Conservation (phyloP, 2,329 filamentous ascomycete species). For the Metarhizium humberi region DNA sequence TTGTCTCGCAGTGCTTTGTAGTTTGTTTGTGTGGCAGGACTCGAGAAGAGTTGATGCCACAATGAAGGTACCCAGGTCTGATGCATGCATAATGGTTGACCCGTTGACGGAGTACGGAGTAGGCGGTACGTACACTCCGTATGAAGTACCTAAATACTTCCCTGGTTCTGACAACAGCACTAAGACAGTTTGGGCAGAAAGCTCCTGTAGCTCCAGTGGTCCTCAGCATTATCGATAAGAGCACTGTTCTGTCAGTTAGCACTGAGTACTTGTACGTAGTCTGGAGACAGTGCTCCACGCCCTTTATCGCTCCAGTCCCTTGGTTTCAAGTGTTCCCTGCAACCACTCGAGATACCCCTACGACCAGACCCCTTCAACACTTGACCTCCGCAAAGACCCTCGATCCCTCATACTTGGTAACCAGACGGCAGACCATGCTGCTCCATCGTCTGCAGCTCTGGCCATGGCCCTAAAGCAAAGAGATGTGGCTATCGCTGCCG, state of each 20-base stretch:
- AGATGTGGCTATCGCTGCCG: constrained; percentile 59
- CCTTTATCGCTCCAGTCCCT: background rate
- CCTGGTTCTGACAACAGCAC: no score
- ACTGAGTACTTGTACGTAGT: no score
- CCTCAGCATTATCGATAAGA: background rate
- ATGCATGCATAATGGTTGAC: no score
- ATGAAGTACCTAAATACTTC: no score
- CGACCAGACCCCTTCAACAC: background rate
- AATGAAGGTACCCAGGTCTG: no score
- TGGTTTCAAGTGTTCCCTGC: background rate
- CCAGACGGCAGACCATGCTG: constrained; percentile 23
- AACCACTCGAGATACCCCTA: background rate
- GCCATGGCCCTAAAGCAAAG: constrained; percentile 64
- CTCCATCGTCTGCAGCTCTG: constrained; percentile 18
- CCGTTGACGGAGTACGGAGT: no score
- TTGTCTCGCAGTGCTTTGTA: no score
- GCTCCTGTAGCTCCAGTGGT: background rate
- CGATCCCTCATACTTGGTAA: background rate
- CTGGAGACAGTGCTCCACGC: no score
- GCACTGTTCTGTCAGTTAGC: no score
- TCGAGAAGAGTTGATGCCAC: no score
- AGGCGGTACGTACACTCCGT: no score
- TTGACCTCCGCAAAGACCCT: background rate
- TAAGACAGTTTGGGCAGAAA: background rate
- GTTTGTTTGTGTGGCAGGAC: no score